Base-by-base conservation (phyloP, 345 rosid genomes). In the Populus alba region DNA sequence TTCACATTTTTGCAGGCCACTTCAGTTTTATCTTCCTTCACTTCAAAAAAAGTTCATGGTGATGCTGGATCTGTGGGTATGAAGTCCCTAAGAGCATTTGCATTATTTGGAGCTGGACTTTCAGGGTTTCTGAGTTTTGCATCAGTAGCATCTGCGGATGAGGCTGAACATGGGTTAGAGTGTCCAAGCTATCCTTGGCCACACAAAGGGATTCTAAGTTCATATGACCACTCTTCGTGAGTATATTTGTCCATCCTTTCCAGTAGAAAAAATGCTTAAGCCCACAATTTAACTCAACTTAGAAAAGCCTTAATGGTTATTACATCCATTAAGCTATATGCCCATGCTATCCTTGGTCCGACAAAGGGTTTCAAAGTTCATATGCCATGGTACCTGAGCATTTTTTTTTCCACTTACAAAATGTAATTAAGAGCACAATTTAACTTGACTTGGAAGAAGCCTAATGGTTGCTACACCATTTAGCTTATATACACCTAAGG, bases 221-320 rank as follows among this genome's bases (percentile, higher is more conserved):
- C 99, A 65, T 97, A 97, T 72, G 98, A 97, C 83, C 99, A 97
- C 87, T 93, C 98, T 57, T 97, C 99, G 99, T 97, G 82, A 92
- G 99, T 91, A 33, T 62, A 45, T 11, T 70, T 81, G 73, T 61
- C 27, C 68, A 13, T 57, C n/a, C 82, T 71, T 75, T 74, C 8
- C 76, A 18, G 49, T 78, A 39, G 51, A 25, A 35, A 35, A 37
- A 23, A 53, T 76, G 69, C 23, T 72, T 49, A 8, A 57, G 27
- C 66, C 61, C 43, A 9, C 53, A 5, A 10, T 70, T 69, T 39
- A 35, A 70, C 68, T 43, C 61, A 51, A n/a, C 61, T 5, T 23
- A 27, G 35, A 20, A 39, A 16, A 31, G n/a, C 23, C 31, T 22
- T 55, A 22, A 16, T 57, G 69, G n/a, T 13, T 38, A 18, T 53